Conservation (phyloP, 768 basidiomycete genomes). For the Russula vinacea region DNA sequence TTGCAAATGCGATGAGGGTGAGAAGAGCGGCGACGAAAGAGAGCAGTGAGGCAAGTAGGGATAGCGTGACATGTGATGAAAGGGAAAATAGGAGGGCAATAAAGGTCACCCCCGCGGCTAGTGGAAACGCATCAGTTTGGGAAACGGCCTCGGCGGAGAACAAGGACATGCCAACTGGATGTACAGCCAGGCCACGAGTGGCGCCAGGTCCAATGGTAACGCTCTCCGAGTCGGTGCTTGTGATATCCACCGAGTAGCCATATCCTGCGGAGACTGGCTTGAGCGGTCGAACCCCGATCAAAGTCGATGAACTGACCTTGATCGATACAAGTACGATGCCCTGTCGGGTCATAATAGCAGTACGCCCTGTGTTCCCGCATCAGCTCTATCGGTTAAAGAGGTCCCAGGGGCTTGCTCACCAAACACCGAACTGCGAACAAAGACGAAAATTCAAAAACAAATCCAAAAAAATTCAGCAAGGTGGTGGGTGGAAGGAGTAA, state of each 20-base stretch:
- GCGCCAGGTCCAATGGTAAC: slow-evolving; percentile 53
- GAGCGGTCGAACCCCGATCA: slow-evolving; percentile 9
- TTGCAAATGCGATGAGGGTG: slow-evolving; percentile 68
- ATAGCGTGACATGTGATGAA: slow-evolving; percentile 50
- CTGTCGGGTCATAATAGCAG: slow-evolving; percentile 49
- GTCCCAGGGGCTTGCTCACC: slow-evolving; percentile 41
- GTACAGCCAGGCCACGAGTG: slow-evolving; percentile 72
- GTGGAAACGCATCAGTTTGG: slow-evolving; percentile 9
- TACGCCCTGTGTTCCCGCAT: slow-evolving; percentile 47
- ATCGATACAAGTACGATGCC: slow-evolving; percentile 47
- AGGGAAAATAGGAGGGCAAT: slow-evolving; percentile 62
- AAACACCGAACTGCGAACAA: slow-evolving; percentile 59
- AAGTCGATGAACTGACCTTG: slow-evolving; percentile 40
- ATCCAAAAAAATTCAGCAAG: background rate
- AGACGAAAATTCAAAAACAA: slow-evolving; percentile 5
- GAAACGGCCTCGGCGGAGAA: background rate
- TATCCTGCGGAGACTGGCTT: slow-evolving; percentile 40
- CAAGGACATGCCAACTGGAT: slow-evolving; percentile 58
- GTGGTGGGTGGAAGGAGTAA: slow-evolving; percentile 25
- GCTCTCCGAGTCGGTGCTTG: slow-evolving; percentile 37
- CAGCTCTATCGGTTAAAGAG: slow-evolving; percentile 7
- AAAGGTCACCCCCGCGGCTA: slow-evolving; percentile 54
- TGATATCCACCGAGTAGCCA: slow-evolving; percentile 51
- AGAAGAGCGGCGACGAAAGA: slow-evolving; percentile 69
- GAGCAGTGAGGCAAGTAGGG: slow-evolving; percentile 44